Conservation (phyloP, 768 basidiomycete genomes). For the Tricholoma flavovirens region DNA sequence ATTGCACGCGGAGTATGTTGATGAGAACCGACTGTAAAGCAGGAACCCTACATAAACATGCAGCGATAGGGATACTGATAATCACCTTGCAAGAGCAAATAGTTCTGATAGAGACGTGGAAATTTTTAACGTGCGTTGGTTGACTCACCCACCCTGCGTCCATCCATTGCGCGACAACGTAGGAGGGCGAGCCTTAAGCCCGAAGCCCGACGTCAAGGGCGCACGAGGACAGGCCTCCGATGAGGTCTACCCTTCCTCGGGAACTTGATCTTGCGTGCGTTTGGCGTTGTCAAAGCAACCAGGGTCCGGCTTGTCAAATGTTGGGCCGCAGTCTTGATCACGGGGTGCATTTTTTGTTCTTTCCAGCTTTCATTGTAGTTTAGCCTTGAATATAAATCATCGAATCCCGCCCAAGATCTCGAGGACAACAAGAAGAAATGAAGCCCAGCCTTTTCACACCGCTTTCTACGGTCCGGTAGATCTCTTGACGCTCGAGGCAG, state of each 20-base stretch:
- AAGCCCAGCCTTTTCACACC: too few species aligned
- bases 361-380: neutral
- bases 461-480: too few species aligned
- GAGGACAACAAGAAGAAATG: too few species aligned
- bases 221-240: constrained; percentile 7
- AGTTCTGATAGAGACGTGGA: neutral
- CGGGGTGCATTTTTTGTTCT: too few species aligned
- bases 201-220: constrained; percentile 13
- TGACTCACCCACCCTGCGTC: neutral
- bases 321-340: too few species aligned
- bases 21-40: neutral
- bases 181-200: constrained; percentile 10
- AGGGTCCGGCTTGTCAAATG: neutral
- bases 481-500: too few species aligned
- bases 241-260: neutral
- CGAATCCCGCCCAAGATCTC: too few species aligned
- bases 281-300: neutral
- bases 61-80: too few species aligned
- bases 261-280: neutral
- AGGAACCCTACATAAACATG: too few species aligned
- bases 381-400: too few species aligned
- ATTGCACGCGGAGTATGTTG: too few species aligned
- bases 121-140: neutral
- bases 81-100: too few species aligned
- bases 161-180: neutral